These are phyloP conservation scores for Quercus lobata DNA, from an alignment of 331 rosid genomes.

Conservation along the genomic window DNA sequence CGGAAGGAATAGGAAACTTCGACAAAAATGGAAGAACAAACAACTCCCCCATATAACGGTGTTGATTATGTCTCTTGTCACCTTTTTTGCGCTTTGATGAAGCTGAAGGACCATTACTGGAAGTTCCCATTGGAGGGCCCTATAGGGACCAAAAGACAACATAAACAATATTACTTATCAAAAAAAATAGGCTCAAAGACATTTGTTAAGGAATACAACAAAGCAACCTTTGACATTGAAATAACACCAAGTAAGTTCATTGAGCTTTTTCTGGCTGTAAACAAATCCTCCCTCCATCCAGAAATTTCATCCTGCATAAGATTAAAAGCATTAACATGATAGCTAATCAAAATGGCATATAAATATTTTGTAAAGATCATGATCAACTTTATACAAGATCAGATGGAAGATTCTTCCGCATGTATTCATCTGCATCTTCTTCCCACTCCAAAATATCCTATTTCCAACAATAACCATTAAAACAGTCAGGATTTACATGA, in stretches of 20 bases:
- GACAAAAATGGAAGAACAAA: slow-evolving; percentile 89
- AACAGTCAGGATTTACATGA: slow-evolving; percentile 7
- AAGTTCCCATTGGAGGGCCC: slow-evolving; percentile 68
- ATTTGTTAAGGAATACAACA: slow-evolving; percentile 5
- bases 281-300: slow-evolving; percentile 90
- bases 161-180: slow-evolving; percentile 22
- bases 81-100: slow-evolving; percentile 76
- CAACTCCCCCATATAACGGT: slow-evolving; percentile 70
- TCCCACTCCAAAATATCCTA: slow-evolving; percentile 90
- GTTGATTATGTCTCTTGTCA: slow-evolving; percentile 48
- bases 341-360: slow-evolving; percentile 8
- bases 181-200: background rate
- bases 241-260: slow-evolving; percentile 79
- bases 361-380: background rate
- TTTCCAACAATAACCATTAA: slow-evolving; percentile 24
- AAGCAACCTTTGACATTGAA: slow-evolving; percentile 76
- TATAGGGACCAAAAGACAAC: slow-evolving; percentile 29
- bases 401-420: slow-evolving; percentile 85
- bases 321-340: slow-evolving; percentile 15
- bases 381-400: slow-evolving; percentile 57
- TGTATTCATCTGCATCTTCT: slow-evolving; percentile 86
- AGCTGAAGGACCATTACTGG: slow-evolving; percentile 40
- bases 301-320: slow-evolving; percentile 64
- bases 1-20: slow-evolving; percentile 77
- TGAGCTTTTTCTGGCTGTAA: slow-evolving; percentile 92